These are phyloP conservation scores for Thecamonas trahens DNA, from an alignment of 78 protist species.

Conservation along the genomic window DNA sequence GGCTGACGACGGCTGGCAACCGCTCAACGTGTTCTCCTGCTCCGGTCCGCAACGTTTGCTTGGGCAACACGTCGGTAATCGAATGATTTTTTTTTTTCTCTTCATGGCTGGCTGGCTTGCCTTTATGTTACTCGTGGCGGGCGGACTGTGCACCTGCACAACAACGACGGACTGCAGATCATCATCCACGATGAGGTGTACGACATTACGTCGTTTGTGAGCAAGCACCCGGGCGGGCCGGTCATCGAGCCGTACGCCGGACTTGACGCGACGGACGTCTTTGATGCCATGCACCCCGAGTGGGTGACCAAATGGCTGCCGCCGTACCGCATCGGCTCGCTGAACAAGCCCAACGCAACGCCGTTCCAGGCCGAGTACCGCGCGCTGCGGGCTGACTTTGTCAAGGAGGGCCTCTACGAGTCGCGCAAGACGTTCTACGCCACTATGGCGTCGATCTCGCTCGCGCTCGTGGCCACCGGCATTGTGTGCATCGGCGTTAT, in stretches of 20 bases:
- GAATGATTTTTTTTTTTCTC: no score
- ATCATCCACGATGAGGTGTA: conserved; percentile 20
- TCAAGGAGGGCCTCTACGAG: not conserved
- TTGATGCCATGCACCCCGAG: not conserved
- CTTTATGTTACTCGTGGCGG: no score
- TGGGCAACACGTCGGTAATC: no score
- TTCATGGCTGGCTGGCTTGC: no score
- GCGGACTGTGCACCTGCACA: no score
- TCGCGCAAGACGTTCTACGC: not conserved
- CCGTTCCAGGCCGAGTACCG: not conserved
- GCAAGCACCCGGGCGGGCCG: conserved; percentile 35
- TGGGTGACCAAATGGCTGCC: not conserved
- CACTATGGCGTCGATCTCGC: not conserved
- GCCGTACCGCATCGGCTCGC: not conserved
- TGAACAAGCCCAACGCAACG: not conserved
- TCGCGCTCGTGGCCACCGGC: not conserved
- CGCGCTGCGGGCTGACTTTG: not conserved
- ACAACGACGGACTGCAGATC: no score
- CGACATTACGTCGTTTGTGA: conserved; percentile 17
- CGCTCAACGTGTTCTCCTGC: no score
- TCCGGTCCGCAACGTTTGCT: no score
- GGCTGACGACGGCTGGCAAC: no score
- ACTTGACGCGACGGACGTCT: conserved; percentile 7
- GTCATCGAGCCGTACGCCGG: conserved; percentile 18
- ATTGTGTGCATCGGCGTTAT: not conserved